Evolutionary conservation across 371 early-diverging fungal species (phyloP).

Genomic region (Mortierella sp.): DNA sequence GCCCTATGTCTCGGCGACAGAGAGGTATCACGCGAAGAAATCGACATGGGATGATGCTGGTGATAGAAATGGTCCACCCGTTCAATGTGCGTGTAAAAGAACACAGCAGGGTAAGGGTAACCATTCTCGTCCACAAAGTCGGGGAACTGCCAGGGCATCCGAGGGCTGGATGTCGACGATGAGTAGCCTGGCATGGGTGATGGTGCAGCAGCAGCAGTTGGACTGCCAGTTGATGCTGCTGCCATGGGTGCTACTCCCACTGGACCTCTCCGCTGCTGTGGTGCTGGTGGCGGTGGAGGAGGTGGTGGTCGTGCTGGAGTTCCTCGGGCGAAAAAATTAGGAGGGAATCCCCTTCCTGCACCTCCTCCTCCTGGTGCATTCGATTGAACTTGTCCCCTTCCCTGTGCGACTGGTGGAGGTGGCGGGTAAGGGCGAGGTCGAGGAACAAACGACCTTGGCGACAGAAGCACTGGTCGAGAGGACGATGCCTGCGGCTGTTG

Average conservation of each 20-base stretch:
- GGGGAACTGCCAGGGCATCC: not conserved
- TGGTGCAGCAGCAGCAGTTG: not conserved
- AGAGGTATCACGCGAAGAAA: not conserved
- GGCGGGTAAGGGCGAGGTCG: not conserved
- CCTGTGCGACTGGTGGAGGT: not conserved
- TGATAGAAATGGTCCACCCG: slow-evolving; percentile 4
- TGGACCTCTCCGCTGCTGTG: not conserved
- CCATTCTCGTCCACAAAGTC: not conserved
- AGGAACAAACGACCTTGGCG: not conserved
- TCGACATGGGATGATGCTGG: not conserved
- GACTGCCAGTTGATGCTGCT: not conserved
- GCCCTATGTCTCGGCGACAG: not conserved
- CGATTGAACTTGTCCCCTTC: not conserved
- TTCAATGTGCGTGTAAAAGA: slow-evolving; percentile 16
- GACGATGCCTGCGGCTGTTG: not conserved
- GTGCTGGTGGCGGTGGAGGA: not conserved
- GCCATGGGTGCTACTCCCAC: not conserved
- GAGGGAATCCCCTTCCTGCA: not conserved
- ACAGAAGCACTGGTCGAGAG: not conserved
- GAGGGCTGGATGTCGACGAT: not conserved
- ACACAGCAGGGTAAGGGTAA: not conserved
- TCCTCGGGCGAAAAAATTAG: not conserved
- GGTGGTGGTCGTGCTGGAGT: not conserved
- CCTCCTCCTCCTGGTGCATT: not conserved
- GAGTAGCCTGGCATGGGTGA: not conserved